Percentiles rank a stretch among this genome's conserved stretches.
Conservation (phyloP, 1,139 yeast genomes). For the Candida glucosophila region DNA sequence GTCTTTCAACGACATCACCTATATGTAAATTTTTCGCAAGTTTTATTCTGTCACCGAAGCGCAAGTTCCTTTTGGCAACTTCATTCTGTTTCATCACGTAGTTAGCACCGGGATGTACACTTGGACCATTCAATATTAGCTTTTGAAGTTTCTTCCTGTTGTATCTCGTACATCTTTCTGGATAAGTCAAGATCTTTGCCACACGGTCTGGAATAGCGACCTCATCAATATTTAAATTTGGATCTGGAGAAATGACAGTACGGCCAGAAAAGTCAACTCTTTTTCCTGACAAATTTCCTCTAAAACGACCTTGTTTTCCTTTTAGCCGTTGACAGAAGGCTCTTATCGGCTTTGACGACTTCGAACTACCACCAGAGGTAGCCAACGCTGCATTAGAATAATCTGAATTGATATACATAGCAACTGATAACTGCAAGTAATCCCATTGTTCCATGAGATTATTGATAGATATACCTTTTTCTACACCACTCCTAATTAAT, state of each 20-base stretch:
- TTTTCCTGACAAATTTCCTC: slow-evolving; percentile 97
- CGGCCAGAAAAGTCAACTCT: slow-evolving; percentile 98
- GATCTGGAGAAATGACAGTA: slow-evolving; percentile 98
- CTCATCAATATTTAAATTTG: slow-evolving; percentile 87
- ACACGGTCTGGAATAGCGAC: slow-evolving; percentile 98
- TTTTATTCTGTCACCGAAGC: slow-evolving; percentile 79
- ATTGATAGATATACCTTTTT: slow-evolving; percentile 86
- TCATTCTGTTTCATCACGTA: slow-evolving; percentile 79
- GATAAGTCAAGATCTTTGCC: slow-evolving; percentile 91
- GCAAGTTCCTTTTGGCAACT: slow-evolving; percentile 74
- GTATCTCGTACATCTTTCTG: slow-evolving; percentile 88
- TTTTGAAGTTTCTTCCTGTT: slow-evolving; percentile 70
- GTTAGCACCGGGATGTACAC: slow-evolving; percentile 92
- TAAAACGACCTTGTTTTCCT: slow-evolving; percentile 97
- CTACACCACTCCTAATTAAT: slow-evolving; percentile 86
- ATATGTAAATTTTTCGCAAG: slow-evolving; percentile 68
- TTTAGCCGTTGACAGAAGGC: slow-evolving; percentile 96
- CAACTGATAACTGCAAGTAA: slow-evolving; percentile 86
- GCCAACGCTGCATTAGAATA: slow-evolving; percentile 77
- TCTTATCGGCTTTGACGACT: slow-evolving; percentile 72
- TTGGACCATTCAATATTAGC: slow-evolving; percentile 78
- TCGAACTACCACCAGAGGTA: slow-evolving; percentile 47
- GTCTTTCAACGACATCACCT: slow-evolving; percentile 97
- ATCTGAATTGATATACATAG: slow-evolving; percentile 96
- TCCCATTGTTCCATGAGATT: slow-evolving; percentile 99